Evolutionary conservation across 2,329 filamentous ascomycete species (phyloP).

Genomic region (Boeremia exigua): DNA sequence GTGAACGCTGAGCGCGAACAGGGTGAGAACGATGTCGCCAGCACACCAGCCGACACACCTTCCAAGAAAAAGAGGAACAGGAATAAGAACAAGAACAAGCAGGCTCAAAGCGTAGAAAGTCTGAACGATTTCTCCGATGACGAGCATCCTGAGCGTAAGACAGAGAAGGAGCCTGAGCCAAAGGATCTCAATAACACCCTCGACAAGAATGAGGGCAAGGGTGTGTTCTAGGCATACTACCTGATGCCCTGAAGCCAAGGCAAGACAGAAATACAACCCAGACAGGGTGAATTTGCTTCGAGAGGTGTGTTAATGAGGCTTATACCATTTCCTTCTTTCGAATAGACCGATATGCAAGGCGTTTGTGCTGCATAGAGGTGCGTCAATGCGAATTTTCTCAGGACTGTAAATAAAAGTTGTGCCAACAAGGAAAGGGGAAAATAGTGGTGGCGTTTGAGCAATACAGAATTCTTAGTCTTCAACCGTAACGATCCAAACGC

Average conservation of each 20-base stretch:
- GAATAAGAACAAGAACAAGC: constrained; percentile 26
- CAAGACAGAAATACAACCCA: not conserved
- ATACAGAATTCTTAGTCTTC: not conserved
- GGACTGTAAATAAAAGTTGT: not conserved
- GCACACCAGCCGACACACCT: constrained; percentile 11
- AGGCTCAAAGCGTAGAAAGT: constrained; percentile 14
- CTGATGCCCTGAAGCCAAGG: constrained; percentile 4
- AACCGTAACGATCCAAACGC: not conserved
- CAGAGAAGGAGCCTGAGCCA: constrained; percentile 31
- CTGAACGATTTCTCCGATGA: constrained; percentile 22
- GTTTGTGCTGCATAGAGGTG: constrained; percentile 16
- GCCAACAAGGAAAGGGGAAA: not conserved
- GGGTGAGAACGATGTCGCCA: constrained; percentile 10
- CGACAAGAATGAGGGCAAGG: constrained; percentile 26
- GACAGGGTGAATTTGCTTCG: not conserved
- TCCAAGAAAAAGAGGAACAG: constrained; percentile 18
- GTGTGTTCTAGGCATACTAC: constrained; percentile 24
- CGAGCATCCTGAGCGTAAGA: constrained; percentile 22
- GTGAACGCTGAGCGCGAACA: constrained; percentile 18
- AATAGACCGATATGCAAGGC: constrained; percentile 9
- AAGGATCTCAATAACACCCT: constrained; percentile 35
- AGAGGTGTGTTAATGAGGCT: constrained; percentile 2
- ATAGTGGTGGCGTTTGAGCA: not conserved
- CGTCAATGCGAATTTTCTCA: not conserved
- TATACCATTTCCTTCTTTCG: not conserved